A percentile compares a stretch with the other conserved stretches of the same genome.
These are phyloP conservation scores for Pouteria glomerata DNA, from an alignment of 148 eudicot genomes.

Conservation along the genomic window DNA sequence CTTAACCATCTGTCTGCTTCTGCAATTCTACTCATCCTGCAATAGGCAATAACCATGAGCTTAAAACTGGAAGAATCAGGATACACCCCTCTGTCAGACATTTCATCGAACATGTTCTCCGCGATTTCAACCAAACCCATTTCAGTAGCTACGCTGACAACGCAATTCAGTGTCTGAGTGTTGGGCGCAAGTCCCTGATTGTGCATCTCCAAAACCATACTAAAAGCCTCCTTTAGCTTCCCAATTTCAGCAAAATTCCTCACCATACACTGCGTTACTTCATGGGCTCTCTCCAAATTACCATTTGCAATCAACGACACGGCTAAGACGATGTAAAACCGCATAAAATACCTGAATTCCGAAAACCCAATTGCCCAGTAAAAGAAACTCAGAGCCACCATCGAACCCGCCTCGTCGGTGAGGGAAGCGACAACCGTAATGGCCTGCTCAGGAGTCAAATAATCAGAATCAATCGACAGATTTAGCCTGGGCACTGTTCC, in stretches of 20 bases:
- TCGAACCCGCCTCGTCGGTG: slow-evolving; percentile 60
- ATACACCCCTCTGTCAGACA: slow-evolving; percentile 56
- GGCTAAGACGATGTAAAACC: slow-evolving; percentile 67
- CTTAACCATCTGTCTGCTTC: slow-evolving; percentile 73
- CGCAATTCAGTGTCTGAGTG: slow-evolving; percentile 44
- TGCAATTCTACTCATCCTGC: slow-evolving; percentile 42
- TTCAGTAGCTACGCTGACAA: slow-evolving; percentile 37
- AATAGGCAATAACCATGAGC: slow-evolving; percentile 55
- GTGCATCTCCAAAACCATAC: slow-evolving; percentile 79
- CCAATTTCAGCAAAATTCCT: slow-evolving; percentile 66
- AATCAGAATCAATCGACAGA: slow-evolving; percentile 35
- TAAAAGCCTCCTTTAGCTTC: slow-evolving; percentile 74
- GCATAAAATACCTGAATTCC: slow-evolving; percentile 60
- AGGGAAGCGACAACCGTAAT: slow-evolving; percentile 68
- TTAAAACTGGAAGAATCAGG: slow-evolving; percentile 57
- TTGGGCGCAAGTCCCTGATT: slow-evolving; percentile 61
- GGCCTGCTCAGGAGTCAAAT: slow-evolving; percentile 56
- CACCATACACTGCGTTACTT: slow-evolving; percentile 68
- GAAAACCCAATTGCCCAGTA: slow-evolving; percentile 61
- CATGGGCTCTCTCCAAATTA: slow-evolving; percentile 65
- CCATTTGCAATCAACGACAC: slow-evolving; percentile 55
- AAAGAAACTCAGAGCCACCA: slow-evolving; percentile 72
- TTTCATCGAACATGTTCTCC: slow-evolving; percentile 74
- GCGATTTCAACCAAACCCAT: slow-evolving; percentile 52
- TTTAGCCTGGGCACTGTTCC: slow-evolving; percentile 33